Base-by-base conservation (phyloP, 2,329 filamentous ascomycete genomes). In the Verticillium dahliae region DNA sequence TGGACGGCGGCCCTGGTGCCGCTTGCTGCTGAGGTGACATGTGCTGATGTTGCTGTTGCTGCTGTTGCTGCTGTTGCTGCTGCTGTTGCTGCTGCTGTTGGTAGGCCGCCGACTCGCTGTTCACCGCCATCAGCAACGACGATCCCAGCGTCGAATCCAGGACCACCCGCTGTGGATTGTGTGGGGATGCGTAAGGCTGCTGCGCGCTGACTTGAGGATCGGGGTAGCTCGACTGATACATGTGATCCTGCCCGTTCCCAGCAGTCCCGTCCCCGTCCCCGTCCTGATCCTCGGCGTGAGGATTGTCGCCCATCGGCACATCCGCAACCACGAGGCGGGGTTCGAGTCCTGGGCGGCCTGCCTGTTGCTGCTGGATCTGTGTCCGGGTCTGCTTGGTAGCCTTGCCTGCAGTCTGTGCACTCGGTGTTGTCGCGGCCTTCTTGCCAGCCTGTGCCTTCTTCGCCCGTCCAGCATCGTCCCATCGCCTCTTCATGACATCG, bases 401-500 rank as follows among this genome's bases (percentile, higher is more conserved):
- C 45, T 50, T 50, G 2, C n/a, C 45, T 27, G 45, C n/a, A 10
- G 45, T 50, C n/a, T 50, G 18, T 11, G 15, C 9, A n/a, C 6
- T 22, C 3, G n/a, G 45, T n/a, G 45, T 50, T n/a, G 45, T 11
- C 18, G 45, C 22, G 9, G 45, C 10, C n/a, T 50, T 50, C 11
- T 50, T 50, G 15, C 9, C 45, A 10, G 7, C 45, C 45, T 50
- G 45, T 13, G 45, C 45, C 61, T 81, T 79, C 66, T 15, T 54
- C 3, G 31, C 41, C 1, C 58, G 41, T 1, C 78, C 79, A 62
- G 85, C 83, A 65, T 90, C 87, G 67, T 91, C 88, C 39, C 88
- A 84, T 60, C 90, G 80, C 57, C 91, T 82, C 75, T 93, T 93
- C 82, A 91, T 88, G 18, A 91, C 88, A 73, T 94, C 90, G 59